Conservation (phyloP, 768 basidiomycete genomes). For the Suillus paluster region DNA sequence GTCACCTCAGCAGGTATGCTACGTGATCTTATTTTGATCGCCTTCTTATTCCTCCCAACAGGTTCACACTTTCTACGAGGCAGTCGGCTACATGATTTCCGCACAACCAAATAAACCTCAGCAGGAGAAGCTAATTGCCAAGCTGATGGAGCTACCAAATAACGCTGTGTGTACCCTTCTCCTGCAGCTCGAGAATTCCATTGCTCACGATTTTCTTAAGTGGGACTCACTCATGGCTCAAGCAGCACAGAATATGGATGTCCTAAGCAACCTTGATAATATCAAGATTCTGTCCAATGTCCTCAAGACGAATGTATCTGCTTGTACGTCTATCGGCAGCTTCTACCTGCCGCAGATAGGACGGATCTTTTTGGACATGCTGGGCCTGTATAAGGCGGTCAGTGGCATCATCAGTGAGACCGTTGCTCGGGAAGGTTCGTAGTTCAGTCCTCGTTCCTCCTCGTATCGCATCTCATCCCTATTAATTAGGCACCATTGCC, state of each 20-base stretch:
- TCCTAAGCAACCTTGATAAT: constrained; percentile 88
- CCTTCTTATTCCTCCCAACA: constrained; percentile 19
- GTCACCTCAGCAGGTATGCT: constrained; percentile 76
- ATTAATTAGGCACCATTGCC: constrained; percentile 72
- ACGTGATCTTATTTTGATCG: constrained; percentile 11
- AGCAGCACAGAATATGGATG: constrained; percentile 90
- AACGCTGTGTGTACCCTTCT: constrained; percentile 70
- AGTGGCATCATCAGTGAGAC: constrained; percentile 96
- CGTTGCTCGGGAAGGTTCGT: constrained; percentile 79
- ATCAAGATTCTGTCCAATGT: constrained; percentile 97
- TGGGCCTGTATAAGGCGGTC: constrained; percentile 96
- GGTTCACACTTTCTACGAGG: constrained; percentile 99
- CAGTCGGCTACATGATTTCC: constrained; percentile 99
- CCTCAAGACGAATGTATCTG: constrained; percentile 97
- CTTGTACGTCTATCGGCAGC: constrained; percentile 94
- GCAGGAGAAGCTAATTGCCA: constrained; percentile 93
- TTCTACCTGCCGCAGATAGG: constrained; percentile 98
- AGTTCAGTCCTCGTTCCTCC: constrained; percentile 1
- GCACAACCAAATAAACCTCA: constrained; percentile 97
- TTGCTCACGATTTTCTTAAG: constrained; percentile 42
- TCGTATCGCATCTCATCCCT: constrained; percentile 9
- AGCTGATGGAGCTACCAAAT: constrained; percentile 97
- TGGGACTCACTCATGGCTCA: constrained; percentile 99
- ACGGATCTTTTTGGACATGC: constrained; percentile 96
- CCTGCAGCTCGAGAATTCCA: neutral